A percentile compares a stretch with the other conserved stretches of the same genome.
These are phyloP conservation scores for Cucumis hystrix DNA, from an alignment of 306 rosid species.

Conservation along the genomic window DNA sequence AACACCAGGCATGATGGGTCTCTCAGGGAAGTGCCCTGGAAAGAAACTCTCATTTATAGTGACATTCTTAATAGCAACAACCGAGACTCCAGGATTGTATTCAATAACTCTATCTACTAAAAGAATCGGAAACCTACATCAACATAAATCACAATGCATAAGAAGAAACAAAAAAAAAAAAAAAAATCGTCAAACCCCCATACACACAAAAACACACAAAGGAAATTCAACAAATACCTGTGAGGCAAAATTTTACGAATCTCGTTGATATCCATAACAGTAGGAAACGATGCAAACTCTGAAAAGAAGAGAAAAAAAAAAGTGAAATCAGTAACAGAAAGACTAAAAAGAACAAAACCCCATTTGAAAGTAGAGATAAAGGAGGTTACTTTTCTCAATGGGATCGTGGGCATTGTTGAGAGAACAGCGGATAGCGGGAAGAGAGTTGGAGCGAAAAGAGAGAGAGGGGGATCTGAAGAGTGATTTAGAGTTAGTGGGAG, in stretches of 20 bases:
- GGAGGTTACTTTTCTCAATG: constrained; percentile 15
- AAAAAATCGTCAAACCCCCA: not conserved
- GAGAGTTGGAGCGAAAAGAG: not conserved
- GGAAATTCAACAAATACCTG: constrained; percentile 27
- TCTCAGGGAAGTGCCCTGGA: constrained; percentile 95
- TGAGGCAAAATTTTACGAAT: constrained; percentile 79
- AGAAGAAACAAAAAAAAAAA: not conserved
- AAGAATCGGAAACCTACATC: constrained; percentile 77
- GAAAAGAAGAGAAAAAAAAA: constrained; percentile 3
- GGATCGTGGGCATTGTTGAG: not conserved
- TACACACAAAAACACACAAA: not conserved
- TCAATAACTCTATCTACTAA: constrained; percentile 77
- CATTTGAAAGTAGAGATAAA: not conserved
- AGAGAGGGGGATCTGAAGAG: not conserved
- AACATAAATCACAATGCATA: not conserved
- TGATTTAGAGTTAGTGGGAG: not conserved
- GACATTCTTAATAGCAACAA: constrained; percentile 39
- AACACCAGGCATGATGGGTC: constrained; percentile 97
- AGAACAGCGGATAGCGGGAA: not conserved
- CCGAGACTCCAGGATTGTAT: constrained; percentile 29
- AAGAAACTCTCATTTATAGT: constrained; percentile 87
- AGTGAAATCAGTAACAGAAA: not conserved
- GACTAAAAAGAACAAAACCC: not conserved
- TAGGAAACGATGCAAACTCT: constrained; percentile 77
- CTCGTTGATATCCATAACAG: constrained; percentile 69